Conservation (phyloP, 805 yeast genomes). For the Candida hungchunana region DNA sequence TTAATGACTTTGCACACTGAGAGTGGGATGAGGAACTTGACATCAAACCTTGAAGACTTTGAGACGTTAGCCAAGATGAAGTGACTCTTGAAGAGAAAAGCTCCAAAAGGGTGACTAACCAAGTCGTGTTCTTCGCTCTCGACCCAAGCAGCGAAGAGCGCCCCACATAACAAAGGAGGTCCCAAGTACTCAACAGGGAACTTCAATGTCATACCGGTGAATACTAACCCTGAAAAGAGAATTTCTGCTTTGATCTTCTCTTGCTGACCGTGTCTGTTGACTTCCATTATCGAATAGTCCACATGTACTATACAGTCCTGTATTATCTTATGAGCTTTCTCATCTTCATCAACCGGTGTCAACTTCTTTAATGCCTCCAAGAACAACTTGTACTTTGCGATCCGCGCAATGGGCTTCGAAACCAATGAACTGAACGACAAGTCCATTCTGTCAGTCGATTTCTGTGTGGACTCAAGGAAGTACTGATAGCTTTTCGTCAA, state of each 20-base stretch:
- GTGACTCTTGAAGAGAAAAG: constrained; percentile 48
- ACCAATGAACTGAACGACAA: constrained; percentile 49
- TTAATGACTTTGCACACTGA: constrained; percentile 31
- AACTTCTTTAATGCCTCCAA: constrained; percentile 37
- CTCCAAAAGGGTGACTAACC: constrained; percentile 27
- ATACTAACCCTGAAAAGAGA: constrained; percentile 17
- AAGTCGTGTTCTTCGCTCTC: constrained; percentile 16
- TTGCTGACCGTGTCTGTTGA: constrained; percentile 28
- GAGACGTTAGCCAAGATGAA: constrained; percentile 34
- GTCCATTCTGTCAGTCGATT: constrained; percentile 35
- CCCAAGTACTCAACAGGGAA: constrained; percentile 46
- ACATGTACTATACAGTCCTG: constrained; percentile 15
- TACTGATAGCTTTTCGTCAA: constrained; percentile 31
- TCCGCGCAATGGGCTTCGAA: constrained; percentile 49
- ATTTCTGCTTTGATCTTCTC: constrained; percentile 19
- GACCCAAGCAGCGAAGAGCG: constrained; percentile 38
- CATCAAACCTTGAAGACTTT: constrained; percentile 27
- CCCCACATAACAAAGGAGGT: constrained; percentile 39
- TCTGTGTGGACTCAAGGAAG: constrained; percentile 41
- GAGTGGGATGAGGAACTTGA: constrained; percentile 47
- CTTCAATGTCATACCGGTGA: constrained; percentile 13
- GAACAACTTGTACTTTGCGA: constrained; percentile 47
- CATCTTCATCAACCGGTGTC: constrained; percentile 21
- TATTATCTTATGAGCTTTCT: constrained; percentile 15
- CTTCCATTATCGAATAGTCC: constrained; percentile 25